Evolutionary conservation across 139 green algal genomes (phyloP).

Genomic region (Deuterostichococcus epilithicus): DNA sequence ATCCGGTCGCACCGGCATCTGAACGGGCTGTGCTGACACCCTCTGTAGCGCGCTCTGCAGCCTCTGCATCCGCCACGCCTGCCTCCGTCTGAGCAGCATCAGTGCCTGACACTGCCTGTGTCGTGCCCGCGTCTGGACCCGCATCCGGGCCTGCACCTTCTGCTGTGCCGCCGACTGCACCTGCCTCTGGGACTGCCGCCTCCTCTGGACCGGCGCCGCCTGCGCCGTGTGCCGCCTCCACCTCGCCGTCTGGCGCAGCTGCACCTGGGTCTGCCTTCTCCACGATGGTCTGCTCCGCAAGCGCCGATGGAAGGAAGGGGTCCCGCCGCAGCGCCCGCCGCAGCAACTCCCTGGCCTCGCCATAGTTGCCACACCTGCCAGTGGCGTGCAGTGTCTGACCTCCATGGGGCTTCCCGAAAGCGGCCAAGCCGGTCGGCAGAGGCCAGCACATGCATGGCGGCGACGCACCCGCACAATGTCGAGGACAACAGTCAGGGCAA

Average conservation of each 20-base stretch:
- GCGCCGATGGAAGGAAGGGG: constrained; percentile 18
- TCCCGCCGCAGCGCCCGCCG: constrained; percentile 30
- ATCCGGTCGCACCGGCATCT: no score
- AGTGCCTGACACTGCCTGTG: no score
- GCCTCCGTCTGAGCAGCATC: no score
- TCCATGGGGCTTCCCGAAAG: constrained; percentile 3
- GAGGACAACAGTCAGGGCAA: no score
- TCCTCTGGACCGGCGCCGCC: not conserved
- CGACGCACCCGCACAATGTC: no score
- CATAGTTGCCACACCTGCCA: constrained; percentile 24
- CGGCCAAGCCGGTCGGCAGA: no score
- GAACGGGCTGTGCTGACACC: no score
- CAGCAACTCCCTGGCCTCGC: constrained; percentile 21
- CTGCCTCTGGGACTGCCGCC: not conserved
- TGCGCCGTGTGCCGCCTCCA: not conserved
- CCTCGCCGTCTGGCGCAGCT: not conserved
- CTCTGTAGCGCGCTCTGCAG: no score
- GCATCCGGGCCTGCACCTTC: not conserved
- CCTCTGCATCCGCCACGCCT: no score
- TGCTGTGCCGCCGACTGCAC: not conserved
- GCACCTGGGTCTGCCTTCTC: not conserved
- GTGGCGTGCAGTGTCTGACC: constrained; percentile 5
- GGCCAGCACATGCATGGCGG: no score
- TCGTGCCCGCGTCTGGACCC: not conserved
- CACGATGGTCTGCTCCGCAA: constrained; percentile 38